phyloP scores from a whole-genome alignment of 1,284 basidiomycete species.

The Ganoderma sp. region DNA sequence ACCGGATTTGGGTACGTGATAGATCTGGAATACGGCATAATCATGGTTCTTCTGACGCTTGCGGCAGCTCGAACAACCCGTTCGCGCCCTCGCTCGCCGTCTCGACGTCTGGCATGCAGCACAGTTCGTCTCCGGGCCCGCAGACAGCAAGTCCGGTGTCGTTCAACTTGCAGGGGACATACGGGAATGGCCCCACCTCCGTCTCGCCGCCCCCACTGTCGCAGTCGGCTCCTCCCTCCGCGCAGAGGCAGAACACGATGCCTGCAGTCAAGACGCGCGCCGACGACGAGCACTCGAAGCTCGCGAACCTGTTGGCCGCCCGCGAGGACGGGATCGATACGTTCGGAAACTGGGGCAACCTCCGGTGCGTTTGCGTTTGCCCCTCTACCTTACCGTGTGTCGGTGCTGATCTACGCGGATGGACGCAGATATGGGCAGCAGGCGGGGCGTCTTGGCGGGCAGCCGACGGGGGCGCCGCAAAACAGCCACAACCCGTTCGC shows the following conservation, averaged over 20 bases:
- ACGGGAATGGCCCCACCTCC: constrained; percentile 41
- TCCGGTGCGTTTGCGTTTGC: constrained; percentile 57
- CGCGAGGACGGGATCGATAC: constrained; percentile 89
- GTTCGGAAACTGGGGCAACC: constrained; percentile 85
- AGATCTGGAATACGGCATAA: constrained; percentile 4
- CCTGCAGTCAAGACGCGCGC: constrained; percentile 36
- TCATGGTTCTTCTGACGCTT: constrained; percentile 1
- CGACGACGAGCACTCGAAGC: constrained; percentile 70
- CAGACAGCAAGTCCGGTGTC: constrained; percentile 37
- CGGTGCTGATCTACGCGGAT: neutral
- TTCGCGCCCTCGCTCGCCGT: constrained; percentile 35
- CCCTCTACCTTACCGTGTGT: neutral
- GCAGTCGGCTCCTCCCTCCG: constrained; percentile 38
- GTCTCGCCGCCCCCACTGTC: constrained; percentile 43
- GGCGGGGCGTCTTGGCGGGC: constrained; percentile 60
- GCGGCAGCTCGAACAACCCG: constrained; percentile 71
- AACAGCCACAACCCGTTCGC: constrained; percentile 78
- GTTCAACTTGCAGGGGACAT: constrained; percentile 71
- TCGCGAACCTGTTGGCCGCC: constrained; percentile 84
- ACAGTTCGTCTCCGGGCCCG: constrained; percentile 29
- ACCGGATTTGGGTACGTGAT: constrained; percentile 72
- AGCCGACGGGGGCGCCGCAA: constrained; percentile 59
- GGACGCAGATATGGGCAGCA: constrained; percentile 67
- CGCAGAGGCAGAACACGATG: constrained; percentile 23
- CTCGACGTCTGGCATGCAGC: constrained; percentile 22